Conservation (phyloP, 305 asterid genomes). For the Fraxinus platypoda region DNA sequence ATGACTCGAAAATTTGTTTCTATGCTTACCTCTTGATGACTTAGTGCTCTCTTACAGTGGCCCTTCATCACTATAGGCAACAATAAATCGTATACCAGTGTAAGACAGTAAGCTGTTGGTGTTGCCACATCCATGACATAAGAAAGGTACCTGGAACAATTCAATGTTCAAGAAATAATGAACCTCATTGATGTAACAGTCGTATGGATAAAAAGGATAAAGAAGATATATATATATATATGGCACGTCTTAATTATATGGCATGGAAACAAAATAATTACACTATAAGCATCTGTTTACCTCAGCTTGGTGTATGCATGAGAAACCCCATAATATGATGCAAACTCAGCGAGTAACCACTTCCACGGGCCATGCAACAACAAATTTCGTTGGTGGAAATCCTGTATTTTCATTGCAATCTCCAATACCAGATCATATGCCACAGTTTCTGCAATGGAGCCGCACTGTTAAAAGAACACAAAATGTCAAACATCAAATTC, state of each 20-base stretch:
- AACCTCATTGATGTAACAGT: background rate
- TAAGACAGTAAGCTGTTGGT: slow-evolving; percentile 53
- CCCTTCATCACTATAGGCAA: slow-evolving; percentile 50
- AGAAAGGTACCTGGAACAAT: slow-evolving; percentile 44
- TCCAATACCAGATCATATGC: slow-evolving; percentile 53
- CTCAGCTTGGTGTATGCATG: slow-evolving; percentile 56
- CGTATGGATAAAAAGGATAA: background rate
- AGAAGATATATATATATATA: background rate
- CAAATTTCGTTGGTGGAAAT: slow-evolving; percentile 49
- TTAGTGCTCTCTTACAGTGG: slow-evolving; percentile 38
- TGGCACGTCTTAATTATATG: background rate
- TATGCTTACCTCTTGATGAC: slow-evolving; percentile 56
- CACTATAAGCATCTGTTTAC: slow-evolving; percentile 16
- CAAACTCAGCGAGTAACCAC: slow-evolving; percentile 54
- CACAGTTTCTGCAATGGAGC: slow-evolving; percentile 58
- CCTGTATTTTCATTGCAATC: slow-evolving; percentile 50
- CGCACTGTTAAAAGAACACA: slow-evolving; percentile 35
- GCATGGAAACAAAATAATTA: background rate
- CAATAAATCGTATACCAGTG: slow-evolving; percentile 41
- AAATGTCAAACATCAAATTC: background rate
- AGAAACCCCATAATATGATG: slow-evolving; percentile 55
- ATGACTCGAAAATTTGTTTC: background rate
- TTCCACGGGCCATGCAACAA: slow-evolving; percentile 54
- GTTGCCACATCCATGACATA: slow-evolving; percentile 64
- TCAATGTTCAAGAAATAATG: background rate